Percentiles rank a stretch among this genome's conserved stretches.
phyloP scores from a whole-genome alignment of 2,329 filamentous ascomycete genomes.

The Diaporthe humulicola region DNA sequence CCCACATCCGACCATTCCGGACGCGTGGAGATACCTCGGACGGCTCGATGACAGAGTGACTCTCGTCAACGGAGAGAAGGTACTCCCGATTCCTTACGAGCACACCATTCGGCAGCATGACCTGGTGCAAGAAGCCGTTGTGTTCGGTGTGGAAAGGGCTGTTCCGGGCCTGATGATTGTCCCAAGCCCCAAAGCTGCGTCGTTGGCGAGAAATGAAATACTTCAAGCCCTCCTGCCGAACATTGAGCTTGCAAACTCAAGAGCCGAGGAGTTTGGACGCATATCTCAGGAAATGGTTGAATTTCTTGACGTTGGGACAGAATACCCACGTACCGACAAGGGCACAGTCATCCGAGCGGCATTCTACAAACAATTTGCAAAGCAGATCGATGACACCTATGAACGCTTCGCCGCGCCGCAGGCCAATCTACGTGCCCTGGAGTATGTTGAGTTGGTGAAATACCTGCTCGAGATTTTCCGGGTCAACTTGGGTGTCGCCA shows the following conservation, averaged over 20 bases:
- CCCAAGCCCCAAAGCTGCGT: slow-evolving; percentile 56
- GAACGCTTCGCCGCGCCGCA: slow-evolving; percentile 42
- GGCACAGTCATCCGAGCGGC: slow-evolving; percentile 67
- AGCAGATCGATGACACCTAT: slow-evolving; percentile 62
- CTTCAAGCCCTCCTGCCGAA: slow-evolving; percentile 62
- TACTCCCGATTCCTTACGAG: slow-evolving; percentile 62
- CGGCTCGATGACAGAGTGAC: slow-evolving; percentile 61
- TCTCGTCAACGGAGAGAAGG: slow-evolving; percentile 63
- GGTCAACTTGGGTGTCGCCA: slow-evolving; percentile 41
- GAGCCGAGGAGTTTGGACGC: slow-evolving; percentile 64
- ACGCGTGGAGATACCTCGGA: slow-evolving; percentile 60
- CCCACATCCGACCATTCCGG: slow-evolving; percentile 55
- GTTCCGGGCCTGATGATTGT: slow-evolving; percentile 68
- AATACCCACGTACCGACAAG: slow-evolving; percentile 66
- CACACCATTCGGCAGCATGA: slow-evolving; percentile 64
- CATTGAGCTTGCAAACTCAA: slow-evolving; percentile 63
- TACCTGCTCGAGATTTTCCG: slow-evolving; percentile 43
- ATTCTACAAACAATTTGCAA: slow-evolving; percentile 62
- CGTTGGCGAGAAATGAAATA: slow-evolving; percentile 54
- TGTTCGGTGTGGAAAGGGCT: slow-evolving; percentile 67
- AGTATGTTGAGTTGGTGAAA: slow-evolving; percentile 25
- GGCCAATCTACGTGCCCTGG: neutral
- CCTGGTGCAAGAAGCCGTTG: slow-evolving; percentile 67
- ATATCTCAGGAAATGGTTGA: slow-evolving; percentile 67
- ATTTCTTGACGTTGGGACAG: slow-evolving; percentile 57